Evolutionary conservation across 1,284 basidiomycete species (phyloP), one percentile per base, ranked within the genome.

Genomic region (Golubevia pallescens): DNA sequence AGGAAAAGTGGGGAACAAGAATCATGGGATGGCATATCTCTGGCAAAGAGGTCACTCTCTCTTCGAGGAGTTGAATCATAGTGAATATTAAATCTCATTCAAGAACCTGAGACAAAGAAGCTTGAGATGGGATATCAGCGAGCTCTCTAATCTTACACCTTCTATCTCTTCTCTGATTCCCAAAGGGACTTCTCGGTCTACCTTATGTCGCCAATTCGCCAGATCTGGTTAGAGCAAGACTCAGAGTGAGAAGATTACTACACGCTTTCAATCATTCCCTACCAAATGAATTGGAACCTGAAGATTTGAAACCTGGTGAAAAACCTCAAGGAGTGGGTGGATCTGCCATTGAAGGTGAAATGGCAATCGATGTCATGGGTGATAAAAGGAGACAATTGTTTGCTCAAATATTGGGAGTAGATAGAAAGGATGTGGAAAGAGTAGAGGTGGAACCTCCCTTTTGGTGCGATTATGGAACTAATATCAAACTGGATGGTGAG

Each of bases 401-500:
- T 6, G 62, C 63, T 34, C 55, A 77, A 8, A 48, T 77, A 5
- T 62, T 74, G 13, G 56, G 51, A 1, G 28, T 75, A 2, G 34
- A 48, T 13, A 14, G 61, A 13, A 66, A 62, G 13, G 42, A 64
- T 13, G 52, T 58, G 14, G 6, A 59, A 3, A 55, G 34, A 13
- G 63, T 75, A 32, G 68, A 68, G 24, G 62, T 77, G 21, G 75
- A 77, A 23, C 74, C 74, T 2, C 72, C 72, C 0, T 71, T 76
- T 21, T 69, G 53, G 34, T 65, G 63, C 60, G 77, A 81, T 61
- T 79, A 75, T 28, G 78, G 78, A 16, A 71, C 69, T 48, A 81
- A 81, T 65, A 78, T 81, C 67, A 72, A 73, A 48, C 70, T 74
- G 20, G 71, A 76, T n/a, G n/a, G n/a, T n/a, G n/a, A n/a, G n/a